A percentile compares a stretch with the other conserved stretches of the same genome.
These are phyloP conservation scores for Pseudogymnoascus sp. DNA, from an alignment of 2,329 filamentous ascomycete genomes.

Conservation along the genomic window DNA sequence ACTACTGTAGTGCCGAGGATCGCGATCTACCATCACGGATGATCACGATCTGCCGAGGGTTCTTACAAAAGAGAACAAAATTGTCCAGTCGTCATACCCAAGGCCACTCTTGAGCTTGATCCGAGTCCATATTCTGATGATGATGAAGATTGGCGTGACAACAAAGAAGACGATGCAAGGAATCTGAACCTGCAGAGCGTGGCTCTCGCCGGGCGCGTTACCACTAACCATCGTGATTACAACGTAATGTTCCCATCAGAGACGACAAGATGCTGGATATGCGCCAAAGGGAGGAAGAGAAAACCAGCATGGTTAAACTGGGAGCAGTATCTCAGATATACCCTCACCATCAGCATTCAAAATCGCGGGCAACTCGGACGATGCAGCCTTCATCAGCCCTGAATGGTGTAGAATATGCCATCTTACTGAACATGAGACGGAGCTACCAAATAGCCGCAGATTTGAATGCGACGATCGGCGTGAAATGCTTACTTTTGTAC, in stretches of 20 bases:
- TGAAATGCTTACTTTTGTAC: not conserved
- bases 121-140: slow-evolving; percentile 34
- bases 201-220: not conserved
- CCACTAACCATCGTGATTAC: not conserved
- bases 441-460: not conserved
- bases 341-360: not conserved
- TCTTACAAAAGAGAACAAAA: slow-evolving; percentile 35
- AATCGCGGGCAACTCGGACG: not conserved
- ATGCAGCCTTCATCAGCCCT: not conserved
- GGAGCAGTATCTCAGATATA: not conserved
- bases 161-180: slow-evolving; percentile 39
- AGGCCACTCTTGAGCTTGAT: slow-evolving; percentile 30
- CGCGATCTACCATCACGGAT: slow-evolving; percentile 7
- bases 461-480: not conserved
- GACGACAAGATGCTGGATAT: not conserved
- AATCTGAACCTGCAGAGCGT: slow-evolving; percentile 30
- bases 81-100: slow-evolving; percentile 37
- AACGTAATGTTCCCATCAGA: not conserved
- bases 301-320: not conserved
- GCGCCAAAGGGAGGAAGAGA: not conserved
- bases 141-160: slow-evolving; percentile 34
- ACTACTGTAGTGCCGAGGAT: not conserved
- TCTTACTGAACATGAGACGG: not conserved
- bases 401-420: not conserved
- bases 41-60: not conserved